Percentiles rank a stretch among this genome's conserved stretches.
Conservation (phyloP, 495 filamentous ascomycete species). For the Podospora bellae-mahoneyi region DNA sequence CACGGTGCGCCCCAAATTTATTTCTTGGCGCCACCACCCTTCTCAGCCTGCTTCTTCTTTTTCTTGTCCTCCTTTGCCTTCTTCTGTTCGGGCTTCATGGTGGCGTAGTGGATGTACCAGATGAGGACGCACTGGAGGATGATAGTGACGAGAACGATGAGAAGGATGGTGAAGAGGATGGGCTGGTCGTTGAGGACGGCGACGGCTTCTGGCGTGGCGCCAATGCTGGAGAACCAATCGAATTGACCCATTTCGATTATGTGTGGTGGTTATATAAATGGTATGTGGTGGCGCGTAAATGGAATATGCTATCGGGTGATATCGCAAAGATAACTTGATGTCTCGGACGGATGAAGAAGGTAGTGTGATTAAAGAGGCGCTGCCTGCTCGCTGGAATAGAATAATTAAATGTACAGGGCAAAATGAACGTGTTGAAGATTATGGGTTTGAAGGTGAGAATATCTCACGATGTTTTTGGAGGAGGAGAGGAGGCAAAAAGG, state of each 20-base stretch:
- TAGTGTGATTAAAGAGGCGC: not conserved
- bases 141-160: conserved; percentile 44
- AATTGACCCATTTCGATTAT: conserved; percentile 42
- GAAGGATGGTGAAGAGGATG: conserved; percentile 48
- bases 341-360: conserved; percentile 4
- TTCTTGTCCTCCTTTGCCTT: conserved; percentile 44
- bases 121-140: conserved; percentile 41
- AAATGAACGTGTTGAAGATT: not conserved
- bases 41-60: conserved; percentile 41
- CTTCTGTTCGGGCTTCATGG: conserved; percentile 51
- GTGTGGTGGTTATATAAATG: not conserved
- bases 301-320: not conserved
- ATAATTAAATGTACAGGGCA: not conserved
- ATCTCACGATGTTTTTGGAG: conserved; percentile 5
- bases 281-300: not conserved
- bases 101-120: conserved; percentile 52
- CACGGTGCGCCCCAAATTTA: not conserved
- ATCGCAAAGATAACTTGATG: not conserved
- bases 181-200: conserved; percentile 54
- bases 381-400: conserved; percentile 3
- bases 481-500: conserved; percentile 5
- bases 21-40: conserved; percentile 29
- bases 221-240: conserved; percentile 47
- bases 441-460: not conserved
- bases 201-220: conserved; percentile 48